Evolutionary conservation across 2,329 filamentous ascomycete species (phyloP).

Genomic region (Colletotrichum salicis): DNA sequence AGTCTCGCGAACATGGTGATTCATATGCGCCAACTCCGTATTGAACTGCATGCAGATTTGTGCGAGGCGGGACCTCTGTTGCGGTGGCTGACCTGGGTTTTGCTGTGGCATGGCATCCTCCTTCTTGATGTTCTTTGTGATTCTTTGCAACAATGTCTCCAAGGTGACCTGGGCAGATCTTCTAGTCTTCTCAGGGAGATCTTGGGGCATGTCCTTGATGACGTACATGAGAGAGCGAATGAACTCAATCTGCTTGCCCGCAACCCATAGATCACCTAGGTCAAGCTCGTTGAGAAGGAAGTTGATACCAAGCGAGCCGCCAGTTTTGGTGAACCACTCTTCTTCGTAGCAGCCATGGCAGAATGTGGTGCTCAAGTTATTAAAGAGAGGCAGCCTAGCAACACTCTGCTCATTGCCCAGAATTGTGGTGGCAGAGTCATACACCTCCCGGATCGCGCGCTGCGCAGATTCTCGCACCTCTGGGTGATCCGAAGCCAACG

Average conservation of each 20-base stretch:
- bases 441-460: conserved; percentile 79
- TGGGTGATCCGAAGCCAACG: conserved; percentile 84
- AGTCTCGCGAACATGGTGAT: conserved; percentile 90
- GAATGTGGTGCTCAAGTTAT: conserved; percentile 82
- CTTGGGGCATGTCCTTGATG: conserved; percentile 96
- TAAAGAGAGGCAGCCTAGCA: conserved; percentile 84
- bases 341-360: conserved; percentile 97
- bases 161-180: conserved; percentile 85
- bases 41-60: conserved; percentile 87
- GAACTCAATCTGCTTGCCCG: conserved; percentile 85
- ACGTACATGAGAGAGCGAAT: conserved; percentile 94
- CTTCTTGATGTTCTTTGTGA: conserved; percentile 82
- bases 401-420: conserved; percentile 80
- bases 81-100: conserved; percentile 49
- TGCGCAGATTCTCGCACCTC: conserved; percentile 86
- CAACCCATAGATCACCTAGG: conserved; percentile 85
- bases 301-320: conserved; percentile 89
- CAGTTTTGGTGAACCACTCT: conserved; percentile 98
- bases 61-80: conserved; percentile 70
- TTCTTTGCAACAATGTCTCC: conserved; percentile 79
- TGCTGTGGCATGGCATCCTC: conserved; percentile 70
- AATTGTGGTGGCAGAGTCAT: conserved; percentile 79
- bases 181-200: conserved; percentile 90
- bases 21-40: conserved; percentile 92
- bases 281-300: conserved; percentile 86